These are phyloP conservation scores for Aspergillus texensis DNA, from an alignment of 2,329 filamentous ascomycete species.

Conservation along the genomic window DNA sequence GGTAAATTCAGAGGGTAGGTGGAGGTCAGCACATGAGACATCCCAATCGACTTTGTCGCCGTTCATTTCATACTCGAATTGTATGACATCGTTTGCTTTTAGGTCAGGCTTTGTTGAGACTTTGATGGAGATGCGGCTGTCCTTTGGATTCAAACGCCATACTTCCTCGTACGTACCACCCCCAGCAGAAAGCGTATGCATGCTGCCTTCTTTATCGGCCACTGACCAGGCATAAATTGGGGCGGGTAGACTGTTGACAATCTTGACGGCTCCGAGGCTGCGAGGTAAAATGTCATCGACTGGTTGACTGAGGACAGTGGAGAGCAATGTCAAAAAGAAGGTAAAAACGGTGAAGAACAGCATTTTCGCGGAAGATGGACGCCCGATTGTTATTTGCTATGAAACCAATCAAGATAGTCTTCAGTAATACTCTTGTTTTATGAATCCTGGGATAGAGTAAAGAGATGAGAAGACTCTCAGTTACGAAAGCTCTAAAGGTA, in stretches of 20 bases:
- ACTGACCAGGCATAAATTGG: conserved; percentile 39
- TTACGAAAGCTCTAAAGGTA: no score
- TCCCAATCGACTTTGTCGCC: conserved; percentile 42
- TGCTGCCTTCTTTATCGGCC: conserved; percentile 24
- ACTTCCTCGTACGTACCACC: conserved; percentile 33
- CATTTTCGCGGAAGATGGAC: neutral
- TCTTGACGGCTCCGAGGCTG: conserved; percentile 28
- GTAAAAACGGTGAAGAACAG: neutral
- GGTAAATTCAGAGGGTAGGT: conserved; percentile 34
- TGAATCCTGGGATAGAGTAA: no score
- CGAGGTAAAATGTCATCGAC: neutral
- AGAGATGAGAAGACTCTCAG: no score
- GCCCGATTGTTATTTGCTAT: neutral
- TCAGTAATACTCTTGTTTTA: no score
- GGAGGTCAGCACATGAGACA: conserved; percentile 43
- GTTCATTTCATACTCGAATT: conserved; percentile 43
- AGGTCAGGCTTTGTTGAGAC: conserved; percentile 24
- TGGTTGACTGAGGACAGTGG: neutral
- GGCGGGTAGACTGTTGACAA: conserved; percentile 36
- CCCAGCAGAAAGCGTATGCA: conserved; percentile 27
- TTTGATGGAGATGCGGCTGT: conserved; percentile 41
- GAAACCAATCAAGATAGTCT: neutral
- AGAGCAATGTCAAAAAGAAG: neutral
- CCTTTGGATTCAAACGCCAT: conserved; percentile 34
- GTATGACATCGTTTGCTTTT: conserved; percentile 23